Percentiles rank a stretch among this genome's conserved stretches.
Evolutionary conservation across 2,329 filamentous ascomycete genomes (phyloP).

Genomic region (Neopestalotiopsis sp.): DNA sequence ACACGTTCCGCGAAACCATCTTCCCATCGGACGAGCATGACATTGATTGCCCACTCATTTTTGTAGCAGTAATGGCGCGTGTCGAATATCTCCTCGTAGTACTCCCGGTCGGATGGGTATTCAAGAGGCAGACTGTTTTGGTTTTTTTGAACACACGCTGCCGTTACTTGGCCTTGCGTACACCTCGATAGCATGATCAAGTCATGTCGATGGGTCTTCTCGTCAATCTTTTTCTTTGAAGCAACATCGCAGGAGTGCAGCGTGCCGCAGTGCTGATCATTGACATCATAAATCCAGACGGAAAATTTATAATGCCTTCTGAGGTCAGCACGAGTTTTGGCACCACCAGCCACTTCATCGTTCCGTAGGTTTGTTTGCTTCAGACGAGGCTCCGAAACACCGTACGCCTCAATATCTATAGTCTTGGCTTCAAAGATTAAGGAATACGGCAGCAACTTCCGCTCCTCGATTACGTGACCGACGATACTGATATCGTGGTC

Average conservation of each 20-base stretch:
- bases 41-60: neutral
- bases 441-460: neutral
- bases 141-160: neutral
- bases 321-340: neutral
- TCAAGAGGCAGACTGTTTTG: neutral
- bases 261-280: neutral
- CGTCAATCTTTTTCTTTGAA: neutral
- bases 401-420: neutral
- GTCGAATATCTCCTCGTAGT: neutral
- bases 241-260: neutral
- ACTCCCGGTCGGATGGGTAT: neutral
- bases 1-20: neutral
- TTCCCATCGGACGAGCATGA: slow-evolving; percentile 4
- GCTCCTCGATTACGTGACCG: neutral
- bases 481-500: neutral
- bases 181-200: neutral
- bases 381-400: neutral
- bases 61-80: neutral
- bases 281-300: neutral
- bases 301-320: no score
- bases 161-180: neutral
- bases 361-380: neutral
- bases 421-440: neutral
- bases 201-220: neutral
- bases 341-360: neutral